Conservation (phyloP, 345 rosid species). For the Eucalyptus grandis region DNA sequence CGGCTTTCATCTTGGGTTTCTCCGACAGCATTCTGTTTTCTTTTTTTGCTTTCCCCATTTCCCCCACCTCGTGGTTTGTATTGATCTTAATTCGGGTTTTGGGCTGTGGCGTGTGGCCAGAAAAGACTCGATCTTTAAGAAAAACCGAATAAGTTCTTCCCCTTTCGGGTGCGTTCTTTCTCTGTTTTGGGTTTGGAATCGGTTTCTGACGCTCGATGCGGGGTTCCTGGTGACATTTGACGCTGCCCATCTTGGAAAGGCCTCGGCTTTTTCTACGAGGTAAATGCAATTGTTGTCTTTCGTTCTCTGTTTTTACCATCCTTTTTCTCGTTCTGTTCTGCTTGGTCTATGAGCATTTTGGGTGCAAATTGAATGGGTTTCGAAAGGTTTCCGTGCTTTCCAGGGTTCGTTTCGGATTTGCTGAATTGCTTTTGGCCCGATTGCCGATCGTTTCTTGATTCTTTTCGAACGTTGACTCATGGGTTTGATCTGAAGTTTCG, state of each 20-base stretch:
- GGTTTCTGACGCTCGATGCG: neutral
- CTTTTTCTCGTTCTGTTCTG: neutral
- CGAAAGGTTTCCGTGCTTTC: neutral
- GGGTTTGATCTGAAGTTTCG: neutral
- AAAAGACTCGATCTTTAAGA: neutral
- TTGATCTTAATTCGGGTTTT: neutral
- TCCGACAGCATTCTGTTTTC: neutral
- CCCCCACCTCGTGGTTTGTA: neutral
- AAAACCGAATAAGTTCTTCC: neutral
- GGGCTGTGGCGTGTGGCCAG: neutral
- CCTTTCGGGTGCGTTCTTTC: neutral
- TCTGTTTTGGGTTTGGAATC: neutral
- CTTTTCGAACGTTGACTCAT: neutral
- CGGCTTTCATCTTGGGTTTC: neutral
- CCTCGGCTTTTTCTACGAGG: neutral
- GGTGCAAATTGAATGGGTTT: neutral
- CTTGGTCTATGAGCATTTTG: neutral
- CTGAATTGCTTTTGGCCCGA: neutral
- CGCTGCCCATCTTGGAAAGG: neutral
- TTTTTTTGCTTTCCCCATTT: neutral
- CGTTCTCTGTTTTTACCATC: neutral
- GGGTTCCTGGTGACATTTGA: neutral
- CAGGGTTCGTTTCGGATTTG: neutral
- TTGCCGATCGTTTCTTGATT: neutral
- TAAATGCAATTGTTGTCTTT: neutral